Conservation (phyloP, 2,329 filamentous ascomycete species). For the Penicillium crustosum region DNA sequence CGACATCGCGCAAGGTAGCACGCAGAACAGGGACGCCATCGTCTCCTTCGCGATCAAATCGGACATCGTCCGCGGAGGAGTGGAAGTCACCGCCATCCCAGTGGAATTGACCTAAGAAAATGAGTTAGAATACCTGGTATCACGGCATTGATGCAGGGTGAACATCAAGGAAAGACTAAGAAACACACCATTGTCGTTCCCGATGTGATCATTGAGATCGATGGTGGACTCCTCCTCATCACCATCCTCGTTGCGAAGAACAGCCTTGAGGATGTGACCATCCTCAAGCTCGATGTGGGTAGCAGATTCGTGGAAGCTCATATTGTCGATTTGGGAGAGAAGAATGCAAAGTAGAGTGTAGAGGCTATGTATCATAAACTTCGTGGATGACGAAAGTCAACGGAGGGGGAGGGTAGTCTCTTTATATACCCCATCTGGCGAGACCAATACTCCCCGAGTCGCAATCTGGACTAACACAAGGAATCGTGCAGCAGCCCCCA, state of each 20-base stretch:
- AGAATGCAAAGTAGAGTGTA: not conserved
- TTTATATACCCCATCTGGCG: slow-evolving; percentile 12
- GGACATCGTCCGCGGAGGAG: slow-evolving; percentile 48
- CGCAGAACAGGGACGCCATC: slow-evolving; percentile 55
- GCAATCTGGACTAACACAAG: not conserved
- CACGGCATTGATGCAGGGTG: no score
- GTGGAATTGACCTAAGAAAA: slow-evolving; percentile 41
- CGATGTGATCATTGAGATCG: slow-evolving; percentile 53
- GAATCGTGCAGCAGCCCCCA: slow-evolving; percentile 9
- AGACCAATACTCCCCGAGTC: not conserved
- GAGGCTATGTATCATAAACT: not conserved
- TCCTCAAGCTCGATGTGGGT: slow-evolving; percentile 52
- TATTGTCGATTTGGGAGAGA: slow-evolving; percentile 19
- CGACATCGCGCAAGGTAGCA: slow-evolving; percentile 45
- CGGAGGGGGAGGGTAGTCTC: not conserved
- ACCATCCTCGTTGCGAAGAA: slow-evolving; percentile 45
- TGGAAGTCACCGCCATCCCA: slow-evolving; percentile 52
- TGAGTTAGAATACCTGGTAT: not conserved
- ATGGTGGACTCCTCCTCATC: slow-evolving; percentile 48
- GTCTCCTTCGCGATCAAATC: slow-evolving; percentile 53
- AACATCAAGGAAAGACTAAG: not conserved
- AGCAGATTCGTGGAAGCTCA: slow-evolving; percentile 55
- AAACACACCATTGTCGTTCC: slow-evolving; percentile 52
- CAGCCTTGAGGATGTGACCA: slow-evolving; percentile 50
- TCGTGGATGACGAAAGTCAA: not conserved